Evolutionary conservation across 1,284 basidiomycete genomes (phyloP).

Genomic region (Cryptococcus amylolentus): DNA sequence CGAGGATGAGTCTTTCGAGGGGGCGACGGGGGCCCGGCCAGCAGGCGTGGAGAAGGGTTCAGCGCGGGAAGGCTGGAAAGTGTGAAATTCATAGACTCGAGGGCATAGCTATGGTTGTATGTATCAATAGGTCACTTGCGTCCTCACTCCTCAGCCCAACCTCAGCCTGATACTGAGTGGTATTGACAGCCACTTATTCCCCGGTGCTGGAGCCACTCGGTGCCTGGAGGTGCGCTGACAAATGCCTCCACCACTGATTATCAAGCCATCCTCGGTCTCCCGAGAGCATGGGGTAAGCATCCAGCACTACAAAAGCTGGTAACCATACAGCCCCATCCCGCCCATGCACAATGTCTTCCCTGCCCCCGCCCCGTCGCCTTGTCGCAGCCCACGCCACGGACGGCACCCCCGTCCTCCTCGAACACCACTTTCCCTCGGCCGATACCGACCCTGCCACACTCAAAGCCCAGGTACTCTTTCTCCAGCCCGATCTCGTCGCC

Average conservation of each 20-base stretch:
- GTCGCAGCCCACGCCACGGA: slow-evolving; percentile 5
- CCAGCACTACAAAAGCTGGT: no score
- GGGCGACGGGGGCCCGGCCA: not conserved
- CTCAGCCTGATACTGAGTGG: no score
- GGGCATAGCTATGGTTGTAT: no score
- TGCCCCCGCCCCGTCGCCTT: slow-evolving; percentile 14
- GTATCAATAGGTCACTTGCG: no score
- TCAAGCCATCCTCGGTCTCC: no score
- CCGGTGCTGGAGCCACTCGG: no score
- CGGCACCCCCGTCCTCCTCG: slow-evolving; percentile 5
- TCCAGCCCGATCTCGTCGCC: slow-evolving; percentile 9
- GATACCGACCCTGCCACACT: not conserved
- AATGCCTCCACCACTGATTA: no score
- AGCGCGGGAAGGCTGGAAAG: slow-evolving; percentile 23
- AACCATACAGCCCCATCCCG: no score
- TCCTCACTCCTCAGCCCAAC: no score
- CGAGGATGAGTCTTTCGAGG: slow-evolving; percentile 12
- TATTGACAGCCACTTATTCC: no score
- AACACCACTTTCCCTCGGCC: not conserved
- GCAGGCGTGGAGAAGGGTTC: not conserved
- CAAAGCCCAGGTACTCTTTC: slow-evolving; percentile 7
- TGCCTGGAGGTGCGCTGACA: no score
- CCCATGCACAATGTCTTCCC: not conserved
- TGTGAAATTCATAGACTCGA: slow-evolving; percentile 34
- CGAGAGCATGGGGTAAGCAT: no score